Percentiles rank a stretch among this genome's conserved stretches.
Evolutionary conservation across 371 early-diverging fungal species (phyloP).

Genomic region (Mucor sp.): DNA sequence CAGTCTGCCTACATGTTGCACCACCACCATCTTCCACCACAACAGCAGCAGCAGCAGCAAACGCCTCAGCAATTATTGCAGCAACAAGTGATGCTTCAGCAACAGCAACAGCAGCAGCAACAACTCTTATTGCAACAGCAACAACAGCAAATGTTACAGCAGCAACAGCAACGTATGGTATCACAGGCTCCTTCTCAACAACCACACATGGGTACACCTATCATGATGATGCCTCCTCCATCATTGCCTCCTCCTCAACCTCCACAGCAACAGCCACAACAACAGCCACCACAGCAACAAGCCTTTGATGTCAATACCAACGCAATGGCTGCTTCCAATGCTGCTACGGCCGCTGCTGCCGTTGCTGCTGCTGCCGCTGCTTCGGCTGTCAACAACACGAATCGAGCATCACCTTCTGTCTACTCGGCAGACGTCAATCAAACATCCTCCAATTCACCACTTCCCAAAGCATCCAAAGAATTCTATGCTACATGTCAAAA

Average conservation of each 20-base stretch:
- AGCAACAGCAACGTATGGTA: not conserved
- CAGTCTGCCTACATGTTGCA: not conserved
- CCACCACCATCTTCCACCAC: slow-evolving; percentile 1
- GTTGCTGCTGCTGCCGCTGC: not conserved
- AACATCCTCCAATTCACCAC: slow-evolving; percentile 4
- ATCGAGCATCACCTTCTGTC: not conserved
- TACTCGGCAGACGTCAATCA: not conserved
- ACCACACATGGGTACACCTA: not conserved
- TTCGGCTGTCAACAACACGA: not conserved
- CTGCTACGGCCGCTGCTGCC: not conserved
- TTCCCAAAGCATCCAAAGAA: slow-evolving; percentile 13
- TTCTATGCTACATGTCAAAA: slow-evolving; percentile 16
- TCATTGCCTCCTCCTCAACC: not conserved
- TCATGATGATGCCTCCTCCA: slow-evolving; percentile 1
- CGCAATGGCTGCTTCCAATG: not conserved
- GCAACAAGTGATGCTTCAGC: not conserved
- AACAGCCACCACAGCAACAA: slow-evolving; percentile 10
- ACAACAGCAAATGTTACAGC: not conserved
- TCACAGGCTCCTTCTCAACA: not conserved
- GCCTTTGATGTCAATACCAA: not conserved
- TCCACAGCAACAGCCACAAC: not conserved
- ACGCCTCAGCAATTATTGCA: slow-evolving; percentile 5
- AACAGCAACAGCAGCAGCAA: slow-evolving; percentile 14
- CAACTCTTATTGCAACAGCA: slow-evolving; percentile 7
- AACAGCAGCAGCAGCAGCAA: slow-evolving; percentile 14